Evolutionary conservation across 1,284 basidiomycete species (phyloP).

Genomic region (Moesziomyces sp.): DNA sequence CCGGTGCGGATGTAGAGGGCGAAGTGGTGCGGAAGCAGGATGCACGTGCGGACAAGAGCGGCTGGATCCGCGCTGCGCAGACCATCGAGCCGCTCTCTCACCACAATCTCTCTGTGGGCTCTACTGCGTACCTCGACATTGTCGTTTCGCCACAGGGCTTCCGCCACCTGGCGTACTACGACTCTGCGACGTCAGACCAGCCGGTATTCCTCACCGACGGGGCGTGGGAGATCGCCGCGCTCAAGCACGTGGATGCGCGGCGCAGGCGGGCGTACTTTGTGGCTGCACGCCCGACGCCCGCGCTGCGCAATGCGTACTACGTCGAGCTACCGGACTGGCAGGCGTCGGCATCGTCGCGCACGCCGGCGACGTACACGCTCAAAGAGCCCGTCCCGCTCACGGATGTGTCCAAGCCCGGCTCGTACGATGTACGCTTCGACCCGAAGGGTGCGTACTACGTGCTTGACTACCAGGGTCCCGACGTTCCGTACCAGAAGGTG

Average conservation of each 20-base stretch:
- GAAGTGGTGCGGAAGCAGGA: constrained; percentile 73
- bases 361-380: constrained; percentile 75
- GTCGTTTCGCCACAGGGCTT: constrained; percentile 45
- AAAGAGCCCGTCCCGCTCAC: constrained; percentile 75
- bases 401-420: constrained; percentile 74
- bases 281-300: constrained; percentile 83
- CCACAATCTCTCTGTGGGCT: constrained; percentile 31
- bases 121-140: constrained; percentile 57
- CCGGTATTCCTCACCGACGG: constrained; percentile 79
- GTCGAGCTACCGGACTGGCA: constrained; percentile 52
- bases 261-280: constrained; percentile 84
- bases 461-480: constrained; percentile 82
- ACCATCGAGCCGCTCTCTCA: constrained; percentile 45
- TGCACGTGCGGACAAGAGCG: constrained; percentile 79
- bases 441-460: constrained; percentile 76
- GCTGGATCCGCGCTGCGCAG: constrained; percentile 81
- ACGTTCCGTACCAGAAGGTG: constrained; percentile 86
- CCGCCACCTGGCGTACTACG: constrained; percentile 57
- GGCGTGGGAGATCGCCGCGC: constrained; percentile 85
- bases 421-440: constrained; percentile 71
- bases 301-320: constrained; percentile 82
- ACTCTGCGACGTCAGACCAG: constrained; percentile 16
- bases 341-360: neutral
- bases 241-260: constrained; percentile 78
- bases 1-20: constrained; percentile 47